Evolutionary conservation across 345 rosid genomes (phyloP).

Genomic region (Triadica sebifera): DNA sequence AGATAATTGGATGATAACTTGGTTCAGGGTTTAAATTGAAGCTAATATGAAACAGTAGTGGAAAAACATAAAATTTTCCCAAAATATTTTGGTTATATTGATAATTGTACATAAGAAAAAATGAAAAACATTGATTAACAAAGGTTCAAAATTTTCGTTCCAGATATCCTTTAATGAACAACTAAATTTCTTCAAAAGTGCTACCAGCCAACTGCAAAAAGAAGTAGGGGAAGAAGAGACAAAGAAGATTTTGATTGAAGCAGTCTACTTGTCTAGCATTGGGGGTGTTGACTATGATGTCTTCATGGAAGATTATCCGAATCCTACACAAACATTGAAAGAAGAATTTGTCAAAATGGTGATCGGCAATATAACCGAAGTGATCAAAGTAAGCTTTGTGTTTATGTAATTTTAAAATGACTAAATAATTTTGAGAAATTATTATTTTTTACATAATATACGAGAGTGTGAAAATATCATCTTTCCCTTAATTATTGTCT

Average conservation of each 20-base stretch:
- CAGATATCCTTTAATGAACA: not conserved
- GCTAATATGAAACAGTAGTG: too few species aligned
- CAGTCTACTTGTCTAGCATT: slow-evolving; percentile 26
- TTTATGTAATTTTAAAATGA: not conserved
- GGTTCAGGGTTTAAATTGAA: too few species aligned
- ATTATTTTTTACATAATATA: too few species aligned
- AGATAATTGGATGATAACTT: too few species aligned
- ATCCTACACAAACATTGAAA: not conserved
- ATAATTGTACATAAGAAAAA: too few species aligned
- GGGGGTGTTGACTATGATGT: slow-evolving; percentile 27
- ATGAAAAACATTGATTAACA: too few species aligned
- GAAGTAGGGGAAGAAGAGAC: slow-evolving; percentile 17
- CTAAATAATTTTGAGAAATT: too few species aligned
- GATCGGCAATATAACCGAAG: slow-evolving; percentile 10
- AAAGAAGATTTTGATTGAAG: not conserved
- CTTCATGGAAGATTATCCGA: not conserved
- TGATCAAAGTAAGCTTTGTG: not conserved
- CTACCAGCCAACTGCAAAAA: not conserved
- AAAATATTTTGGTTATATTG: too few species aligned
- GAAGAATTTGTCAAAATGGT: slow-evolving; percentile 8
- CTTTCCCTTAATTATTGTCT: too few species aligned
- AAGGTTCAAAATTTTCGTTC: too few species aligned
- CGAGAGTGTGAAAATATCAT: too few species aligned
- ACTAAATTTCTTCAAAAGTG: slow-evolving; percentile 11
- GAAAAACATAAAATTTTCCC: too few species aligned